Evolutionary conservation across 2,329 filamentous ascomycete genomes (phyloP), one percentile per base, ranked within the genome.

Genomic region (Talaromyces sp.): DNA sequence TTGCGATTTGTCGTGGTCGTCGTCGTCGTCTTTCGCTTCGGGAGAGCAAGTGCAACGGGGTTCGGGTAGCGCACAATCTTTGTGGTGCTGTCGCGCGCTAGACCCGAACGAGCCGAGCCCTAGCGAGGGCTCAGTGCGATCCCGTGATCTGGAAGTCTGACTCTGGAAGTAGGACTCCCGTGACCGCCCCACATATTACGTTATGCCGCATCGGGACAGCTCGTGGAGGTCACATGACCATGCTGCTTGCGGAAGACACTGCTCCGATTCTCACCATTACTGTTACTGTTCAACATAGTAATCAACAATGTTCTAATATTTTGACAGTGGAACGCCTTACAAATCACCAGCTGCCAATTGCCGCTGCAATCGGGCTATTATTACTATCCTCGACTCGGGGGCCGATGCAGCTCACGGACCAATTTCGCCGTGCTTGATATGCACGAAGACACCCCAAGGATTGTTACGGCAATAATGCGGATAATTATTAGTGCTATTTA

Each of bases 11-110:
- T 75, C 71, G 72, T 73, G 70, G 69, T 73, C 73, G 73, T 75
- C 70, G 73, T 74, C 68, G 69, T 73, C 73, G 72, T 74, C 72
- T 71, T 48, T 75, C 73, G 73, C 70, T 74, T 73, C 70, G 69
- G 70, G 69, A 69, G 68, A 68, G 66, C 50, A 26, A 55, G 38
- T 38, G 41, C 59, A 52, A 61, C 56, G 60, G 60, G 57, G 41
- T 26, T 26, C 59, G 58, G 64, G 54, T 54, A 63, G 53, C 72
- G 68, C 72, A 74, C 72, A 74, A 73, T 65, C 62, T 62, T 69
- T 68, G 70, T 67, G 69, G 64, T 65, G 68, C 65, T 64, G 63
- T 61, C 43, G 68, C 67, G 68, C 68, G 64, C 72, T 74, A 75
- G 68, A 64, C 71, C 65, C 62, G 68, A 72, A 66, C 61, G 67